Evolutionary conservation across 2,329 filamentous ascomycete species (phyloP), one percentile per base, ranked within the genome.

Genomic region (Hymenoscyphus repandus): DNA sequence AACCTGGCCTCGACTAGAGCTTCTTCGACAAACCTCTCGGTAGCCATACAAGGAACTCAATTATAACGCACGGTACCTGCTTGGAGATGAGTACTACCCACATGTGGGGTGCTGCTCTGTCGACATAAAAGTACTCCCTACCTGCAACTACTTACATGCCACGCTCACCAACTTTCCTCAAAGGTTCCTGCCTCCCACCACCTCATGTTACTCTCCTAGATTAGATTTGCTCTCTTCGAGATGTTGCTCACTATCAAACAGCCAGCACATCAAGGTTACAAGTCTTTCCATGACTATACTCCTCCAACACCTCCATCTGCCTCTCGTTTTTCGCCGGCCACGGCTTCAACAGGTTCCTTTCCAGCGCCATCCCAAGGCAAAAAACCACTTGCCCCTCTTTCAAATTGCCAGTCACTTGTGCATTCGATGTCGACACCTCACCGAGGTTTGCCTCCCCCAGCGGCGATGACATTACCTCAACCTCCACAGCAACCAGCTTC

Each of bases 401-500:
- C 66, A 50, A 50, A 60, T 39, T 45, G 50, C 30, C 73, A 70
- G 64, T 71, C 76, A 53, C 68, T 71, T 54, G 68, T 68, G 61
- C 73, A 77, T 71, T 72, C 71, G 68, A 88, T 88, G 85, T 83
- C 84, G 64, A 79, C 77, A 64, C 78, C 82, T 68, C 83, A 85
- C 69, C 80, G 84, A 69, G 81, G 80, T 62, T 72, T 88, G 72
- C 85, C 85, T 66, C 79, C 80, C 51, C 83, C 85, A 69, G 78
- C 80, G 62, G 79, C 79, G 66, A 80, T 86, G 78, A 75, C 78
- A 61, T 69, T 85, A 58, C 73, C 80, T 55, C 70, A 70, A 58
- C 51, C 50, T 20, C 27, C 49, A 49, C 55, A 62, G 34, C 61
- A 57, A 27, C 54, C 50, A 33, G 61, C 63, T 46, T 57, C 62